Conservation (phyloP, 306 rosid genomes). For the Castanospermum australe region DNA sequence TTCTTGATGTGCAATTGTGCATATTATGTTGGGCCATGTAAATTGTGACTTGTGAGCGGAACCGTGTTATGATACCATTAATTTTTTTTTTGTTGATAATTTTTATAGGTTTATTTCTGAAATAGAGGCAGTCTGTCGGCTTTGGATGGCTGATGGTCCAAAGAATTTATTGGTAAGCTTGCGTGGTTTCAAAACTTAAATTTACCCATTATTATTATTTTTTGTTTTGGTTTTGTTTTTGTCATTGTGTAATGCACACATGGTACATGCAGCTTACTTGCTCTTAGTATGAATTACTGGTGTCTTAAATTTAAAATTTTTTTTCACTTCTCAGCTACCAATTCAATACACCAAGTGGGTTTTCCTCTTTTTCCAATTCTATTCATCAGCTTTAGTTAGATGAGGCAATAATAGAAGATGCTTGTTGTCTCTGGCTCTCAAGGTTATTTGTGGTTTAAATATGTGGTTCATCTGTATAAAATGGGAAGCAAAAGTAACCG, state of each 20-base stretch:
- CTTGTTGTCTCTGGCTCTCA: not conserved
- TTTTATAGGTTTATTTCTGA: constrained; percentile 73
- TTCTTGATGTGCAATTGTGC: not conserved
- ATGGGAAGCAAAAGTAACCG: not conserved
- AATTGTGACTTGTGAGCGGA: not conserved
- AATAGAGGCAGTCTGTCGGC: constrained; percentile 77
- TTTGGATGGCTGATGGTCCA: constrained; percentile 77
- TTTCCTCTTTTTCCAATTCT: not conserved
- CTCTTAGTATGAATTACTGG: not conserved
- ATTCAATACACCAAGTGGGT: not conserved
- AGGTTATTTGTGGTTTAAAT: not conserved
- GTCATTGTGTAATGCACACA: not conserved
- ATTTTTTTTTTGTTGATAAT: not conserved
- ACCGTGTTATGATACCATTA: not conserved
- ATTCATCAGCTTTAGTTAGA: not conserved
- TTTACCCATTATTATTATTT: not conserved
- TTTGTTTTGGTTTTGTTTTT: not conserved
- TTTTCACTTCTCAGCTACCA: not conserved
- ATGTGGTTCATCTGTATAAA: not conserved
- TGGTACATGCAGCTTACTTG: not conserved
- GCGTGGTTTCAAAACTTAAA: constrained; percentile 12
- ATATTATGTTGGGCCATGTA: not conserved
- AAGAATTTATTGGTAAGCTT: constrained; percentile 68
- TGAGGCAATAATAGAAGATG: not conserved
- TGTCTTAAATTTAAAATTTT: not conserved